These are phyloP conservation scores for Cladosporium sp. DNA, from an alignment of 2,329 filamentous ascomycete species.

Conservation along the genomic window DNA sequence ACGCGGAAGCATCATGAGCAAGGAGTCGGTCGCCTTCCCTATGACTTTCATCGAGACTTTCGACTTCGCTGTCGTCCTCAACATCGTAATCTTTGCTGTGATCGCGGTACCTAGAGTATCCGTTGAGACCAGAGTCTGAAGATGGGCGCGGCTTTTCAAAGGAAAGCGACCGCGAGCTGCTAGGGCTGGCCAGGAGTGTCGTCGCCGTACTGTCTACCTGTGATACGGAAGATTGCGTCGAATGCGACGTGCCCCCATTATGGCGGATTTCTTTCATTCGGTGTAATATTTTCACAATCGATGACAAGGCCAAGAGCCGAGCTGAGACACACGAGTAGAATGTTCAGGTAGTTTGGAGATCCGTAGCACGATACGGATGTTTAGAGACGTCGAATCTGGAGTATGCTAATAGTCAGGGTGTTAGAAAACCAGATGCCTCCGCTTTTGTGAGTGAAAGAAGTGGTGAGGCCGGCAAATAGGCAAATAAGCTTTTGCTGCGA, in stretches of 20 bases:
- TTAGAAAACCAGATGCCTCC: too few relatives aligned
- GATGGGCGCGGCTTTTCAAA: constrained; percentile 17
- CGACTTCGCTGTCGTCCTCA: not conserved
- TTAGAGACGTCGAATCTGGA: too few relatives aligned
- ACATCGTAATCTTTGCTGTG: constrained; percentile 10
- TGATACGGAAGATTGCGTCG: constrained; percentile 3
- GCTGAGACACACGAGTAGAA: too few relatives aligned
- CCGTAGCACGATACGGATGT: too few relatives aligned
- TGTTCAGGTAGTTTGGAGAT: too few relatives aligned
- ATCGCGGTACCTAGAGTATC: not conserved
- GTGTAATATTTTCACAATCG: not conserved
- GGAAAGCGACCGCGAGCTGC: constrained; percentile 15
- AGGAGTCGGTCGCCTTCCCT: constrained; percentile 18
- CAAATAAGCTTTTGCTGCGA: too few relatives aligned
- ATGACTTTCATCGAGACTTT: constrained; percentile 7
- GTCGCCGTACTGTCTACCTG: constrained; percentile 25
- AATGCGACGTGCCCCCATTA: not conserved
- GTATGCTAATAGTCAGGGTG: too few relatives aligned
- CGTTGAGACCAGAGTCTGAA: not conserved
- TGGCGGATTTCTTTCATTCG: not conserved
- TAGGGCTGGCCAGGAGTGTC: constrained; percentile 20
- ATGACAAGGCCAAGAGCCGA: too few relatives aligned
- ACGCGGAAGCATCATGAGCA: constrained; percentile 14
- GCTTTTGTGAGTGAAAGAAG: too few relatives aligned
- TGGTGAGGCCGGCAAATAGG: too few relatives aligned